A percentile compares a stretch with the other conserved stretches of the same genome.
Conservation (phyloP, 2,329 filamentous ascomycete genomes). For the Xylaria sp. region DNA sequence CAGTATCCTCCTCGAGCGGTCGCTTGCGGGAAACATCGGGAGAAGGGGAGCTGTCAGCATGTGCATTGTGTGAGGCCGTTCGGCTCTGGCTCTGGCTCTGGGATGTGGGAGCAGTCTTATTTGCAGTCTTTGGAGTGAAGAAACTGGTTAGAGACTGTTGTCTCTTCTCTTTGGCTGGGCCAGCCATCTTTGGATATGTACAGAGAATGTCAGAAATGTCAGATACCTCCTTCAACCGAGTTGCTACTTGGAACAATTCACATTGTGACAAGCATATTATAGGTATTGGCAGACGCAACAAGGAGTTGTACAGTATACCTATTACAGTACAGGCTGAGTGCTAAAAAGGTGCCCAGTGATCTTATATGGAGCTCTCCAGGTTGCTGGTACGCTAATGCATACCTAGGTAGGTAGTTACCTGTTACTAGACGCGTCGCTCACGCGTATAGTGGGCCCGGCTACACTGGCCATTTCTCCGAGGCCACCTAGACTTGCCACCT, state of each 20-base stretch:
- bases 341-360: constrained; percentile 25
- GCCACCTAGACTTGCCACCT: too few relatives aligned
- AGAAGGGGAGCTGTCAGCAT: constrained; percentile 43
- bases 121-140: constrained; percentile 73
- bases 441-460: too few relatives aligned
- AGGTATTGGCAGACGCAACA: not conserved
- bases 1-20: constrained; percentile 60
- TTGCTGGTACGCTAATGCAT: constrained; percentile 37
- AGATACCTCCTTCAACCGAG: constrained; percentile 10
- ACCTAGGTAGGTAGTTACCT: too few relatives aligned
- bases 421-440: too few relatives aligned
- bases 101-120: constrained; percentile 54
- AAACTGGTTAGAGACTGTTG: constrained; percentile 89
- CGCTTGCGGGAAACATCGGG: constrained; percentile 59
- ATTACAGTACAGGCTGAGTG: not conserved
- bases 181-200: constrained; percentile 50
- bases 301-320: constrained; percentile 1
- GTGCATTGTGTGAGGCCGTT: constrained; percentile 45
- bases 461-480: too few relatives aligned
- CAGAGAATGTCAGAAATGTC: constrained; percentile 15
- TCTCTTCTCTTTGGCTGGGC: constrained; percentile 66
- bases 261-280: constrained; percentile 16
- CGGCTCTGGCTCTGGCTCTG: constrained; percentile 28
- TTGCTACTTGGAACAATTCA: constrained; percentile 18
- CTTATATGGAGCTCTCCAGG: constrained; percentile 33